Evolutionary conservation across 2,329 filamentous ascomycete genomes (phyloP), one percentile per base, ranked within the genome.

Genomic region (Bipolaris gigantea): DNA sequence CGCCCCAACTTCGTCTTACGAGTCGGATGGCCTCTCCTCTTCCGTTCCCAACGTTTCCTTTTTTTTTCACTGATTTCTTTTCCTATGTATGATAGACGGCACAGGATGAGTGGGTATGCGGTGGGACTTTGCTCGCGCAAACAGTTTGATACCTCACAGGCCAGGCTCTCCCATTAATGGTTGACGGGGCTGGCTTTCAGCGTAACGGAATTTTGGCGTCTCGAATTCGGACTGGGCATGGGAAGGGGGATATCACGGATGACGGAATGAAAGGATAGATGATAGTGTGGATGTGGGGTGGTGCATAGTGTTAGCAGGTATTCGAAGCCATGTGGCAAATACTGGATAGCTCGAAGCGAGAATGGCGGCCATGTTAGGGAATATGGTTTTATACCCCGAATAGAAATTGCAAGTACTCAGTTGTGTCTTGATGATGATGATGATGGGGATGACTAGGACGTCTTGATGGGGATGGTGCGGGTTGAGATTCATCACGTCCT

Each of bases 1-100:
- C 25, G 16, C 44, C 49, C 51, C 56, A 53, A 47, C 55, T 63
- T 55, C n/a, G 60, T 55, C 34, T 50, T 30, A 34, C 33, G 56
- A 61, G 58, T 54, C 49, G 53, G 58, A 43, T 51, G 40, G 16
- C 13, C 18, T 19, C 9, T 6, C n/a, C 25, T 42, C 25, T 42
- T 42, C 8, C 19, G 2, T 13, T 18, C 10, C n/a, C n/a, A 27
- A 16, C 8, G 25, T 18, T 42, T 32, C 13, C 51, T 50, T 39
- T 53, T 23, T 33, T 39, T n/a, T n/a, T n/a, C 57, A 55, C 56
- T 57, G 62, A 55, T 63, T 69, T 61, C 55, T 56, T 66, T 56
- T 40, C 55, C 64, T 55, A 45, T 54, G 51, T 72, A 71, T 61
- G 61, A 70, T 73, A 72, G 69, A 73, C 63, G 61, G 57, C 60